These are phyloP conservation scores for Phytophthora idaei DNA, from an alignment of 352 stramenopile genomes.

Conservation along the genomic window DNA sequence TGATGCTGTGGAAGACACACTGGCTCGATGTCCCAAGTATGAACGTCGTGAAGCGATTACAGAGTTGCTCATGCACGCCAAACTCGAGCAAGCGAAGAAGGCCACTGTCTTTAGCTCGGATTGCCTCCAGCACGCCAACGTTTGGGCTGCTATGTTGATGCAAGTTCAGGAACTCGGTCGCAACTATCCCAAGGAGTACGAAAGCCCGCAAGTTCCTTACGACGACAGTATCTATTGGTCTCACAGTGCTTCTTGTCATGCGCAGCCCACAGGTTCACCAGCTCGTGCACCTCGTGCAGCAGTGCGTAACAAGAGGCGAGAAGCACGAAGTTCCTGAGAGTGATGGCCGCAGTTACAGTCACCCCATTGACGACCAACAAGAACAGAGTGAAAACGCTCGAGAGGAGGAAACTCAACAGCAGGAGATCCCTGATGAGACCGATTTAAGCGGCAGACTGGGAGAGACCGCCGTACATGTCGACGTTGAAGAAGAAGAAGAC, in stretches of 20 bases:
- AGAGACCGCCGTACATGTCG: slow-evolving; percentile 26
- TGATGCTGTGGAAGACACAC: slow-evolving; percentile 30
- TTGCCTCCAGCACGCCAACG: slow-evolving; percentile 20
- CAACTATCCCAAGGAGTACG: slow-evolving; percentile 43
- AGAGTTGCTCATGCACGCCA: slow-evolving; percentile 33
- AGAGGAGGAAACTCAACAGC: slow-evolving; percentile 20
- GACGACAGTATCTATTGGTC: not conserved
- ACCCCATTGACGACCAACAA: slow-evolving; percentile 9
- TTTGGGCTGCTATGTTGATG: slow-evolving; percentile 35
- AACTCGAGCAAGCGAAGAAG: slow-evolving; percentile 35
- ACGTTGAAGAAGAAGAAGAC: slow-evolving; percentile 14
- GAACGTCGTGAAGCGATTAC: slow-evolving; percentile 34
- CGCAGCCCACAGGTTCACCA: slow-evolving; percentile 47
- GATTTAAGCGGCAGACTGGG: slow-evolving; percentile 26
- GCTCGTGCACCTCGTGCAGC: slow-evolving; percentile 42
- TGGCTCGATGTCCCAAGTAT: slow-evolving; percentile 29
- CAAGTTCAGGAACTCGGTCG: slow-evolving; percentile 36
- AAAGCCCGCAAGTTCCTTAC: not conserved
- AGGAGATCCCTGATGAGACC: slow-evolving; percentile 23
- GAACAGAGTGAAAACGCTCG: slow-evolving; percentile 12
- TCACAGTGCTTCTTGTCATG: slow-evolving; percentile 18
- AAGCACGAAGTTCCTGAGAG: slow-evolving; percentile 40
- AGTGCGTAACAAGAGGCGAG: slow-evolving; percentile 27
- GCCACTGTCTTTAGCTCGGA: slow-evolving; percentile 12
- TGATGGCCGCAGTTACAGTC: slow-evolving; percentile 20